Conservation (phyloP, 2,329 filamentous ascomycete species). For the Drechmeria coniospora region DNA sequence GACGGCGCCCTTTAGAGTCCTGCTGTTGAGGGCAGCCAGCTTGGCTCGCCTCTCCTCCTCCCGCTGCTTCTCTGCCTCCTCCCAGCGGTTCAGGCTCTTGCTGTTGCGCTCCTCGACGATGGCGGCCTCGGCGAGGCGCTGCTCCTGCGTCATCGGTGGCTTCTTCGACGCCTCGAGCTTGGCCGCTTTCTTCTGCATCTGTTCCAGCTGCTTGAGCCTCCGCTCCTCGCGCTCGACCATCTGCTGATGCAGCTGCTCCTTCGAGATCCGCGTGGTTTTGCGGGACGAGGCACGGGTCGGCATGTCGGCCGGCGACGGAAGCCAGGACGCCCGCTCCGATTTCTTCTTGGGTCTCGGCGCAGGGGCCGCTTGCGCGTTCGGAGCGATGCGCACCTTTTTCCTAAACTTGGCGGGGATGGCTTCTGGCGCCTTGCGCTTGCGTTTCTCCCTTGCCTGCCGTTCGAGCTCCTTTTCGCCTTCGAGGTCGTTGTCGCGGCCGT, state of each 20-base stretch:
- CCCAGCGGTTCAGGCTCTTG: slow-evolving; percentile 86
- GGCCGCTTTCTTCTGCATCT: slow-evolving; percentile 54
- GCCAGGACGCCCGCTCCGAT: slow-evolving; percentile 43
- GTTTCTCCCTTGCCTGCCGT: slow-evolving; percentile 54
- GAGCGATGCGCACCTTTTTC: slow-evolving; percentile 64
- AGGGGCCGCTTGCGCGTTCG: slow-evolving; percentile 24
- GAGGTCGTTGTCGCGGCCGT: slow-evolving; percentile 47
- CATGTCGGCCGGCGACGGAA: slow-evolving; percentile 36
- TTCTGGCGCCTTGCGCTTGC: slow-evolving; percentile 71
- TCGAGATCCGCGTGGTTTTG: slow-evolving; percentile 41
- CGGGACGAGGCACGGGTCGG: slow-evolving; percentile 44
- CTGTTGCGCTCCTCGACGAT: slow-evolving; percentile 73
- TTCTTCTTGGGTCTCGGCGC: slow-evolving; percentile 41
- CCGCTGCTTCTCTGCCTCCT: slow-evolving; percentile 78
- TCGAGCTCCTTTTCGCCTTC: slow-evolving; percentile 82
- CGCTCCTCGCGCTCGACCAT: slow-evolving; percentile 59
- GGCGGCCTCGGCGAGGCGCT: slow-evolving; percentile 70
- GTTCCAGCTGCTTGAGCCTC: slow-evolving; percentile 52
- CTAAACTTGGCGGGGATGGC: slow-evolving; percentile 54
- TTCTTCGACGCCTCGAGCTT: slow-evolving; percentile 60
- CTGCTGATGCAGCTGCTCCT: slow-evolving; percentile 50
- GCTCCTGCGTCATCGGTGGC: slow-evolving; percentile 71
- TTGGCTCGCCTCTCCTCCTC: slow-evolving; percentile 71
- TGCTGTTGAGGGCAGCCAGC: slow-evolving; percentile 74
- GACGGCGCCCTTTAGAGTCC: slow-evolving; percentile 75